Conservation (phyloP, 2,329 filamentous ascomycete genomes). For the Alternaria sp. region DNA sequence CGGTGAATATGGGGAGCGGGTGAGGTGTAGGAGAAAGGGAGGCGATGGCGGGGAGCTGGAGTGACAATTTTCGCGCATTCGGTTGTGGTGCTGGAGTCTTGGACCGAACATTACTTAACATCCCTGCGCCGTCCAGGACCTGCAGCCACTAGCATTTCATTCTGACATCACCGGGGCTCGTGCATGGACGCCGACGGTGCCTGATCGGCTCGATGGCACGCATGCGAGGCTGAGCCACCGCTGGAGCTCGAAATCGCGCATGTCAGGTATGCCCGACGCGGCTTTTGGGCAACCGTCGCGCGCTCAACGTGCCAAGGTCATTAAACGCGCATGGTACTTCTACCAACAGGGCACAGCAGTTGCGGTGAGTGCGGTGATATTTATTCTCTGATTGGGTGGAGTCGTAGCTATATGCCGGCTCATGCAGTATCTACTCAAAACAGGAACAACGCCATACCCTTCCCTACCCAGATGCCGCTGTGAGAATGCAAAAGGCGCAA, state of each 20-base stretch:
- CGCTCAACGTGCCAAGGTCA: background rate
- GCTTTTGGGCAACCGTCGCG: background rate
- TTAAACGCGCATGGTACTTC: background rate
- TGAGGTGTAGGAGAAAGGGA: slow-evolving; percentile 15
- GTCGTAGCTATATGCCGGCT: background rate
- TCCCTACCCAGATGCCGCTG: slow-evolving; percentile 14
- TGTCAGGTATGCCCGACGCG: background rate
- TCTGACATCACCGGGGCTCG: slow-evolving; percentile 11
- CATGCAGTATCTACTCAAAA: slow-evolving; percentile 21
- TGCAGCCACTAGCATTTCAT: slow-evolving; percentile 15
- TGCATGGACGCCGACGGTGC: slow-evolving; percentile 6
- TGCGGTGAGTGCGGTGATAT: background rate
- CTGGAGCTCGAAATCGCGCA: slow-evolving; percentile 12
- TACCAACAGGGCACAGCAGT: background rate
- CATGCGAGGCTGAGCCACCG: slow-evolving; percentile 12
- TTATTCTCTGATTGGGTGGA: slow-evolving; percentile 17
- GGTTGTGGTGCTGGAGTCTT: slow-evolving; percentile 18
- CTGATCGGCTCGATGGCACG: slow-evolving; percentile 10
- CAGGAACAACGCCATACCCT: slow-evolving; percentile 13
- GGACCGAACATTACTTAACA: slow-evolving; percentile 17
- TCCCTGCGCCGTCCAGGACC: slow-evolving; percentile 10
- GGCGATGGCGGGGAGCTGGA: slow-evolving; percentile 23
- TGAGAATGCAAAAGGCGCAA: slow-evolving; percentile 12
- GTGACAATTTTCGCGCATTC: slow-evolving; percentile 34
- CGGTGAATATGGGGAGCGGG: slow-evolving; percentile 11